Conservation (phyloP, 2,329 filamentous ascomycete species). For the Exserohilum turcica region DNA sequence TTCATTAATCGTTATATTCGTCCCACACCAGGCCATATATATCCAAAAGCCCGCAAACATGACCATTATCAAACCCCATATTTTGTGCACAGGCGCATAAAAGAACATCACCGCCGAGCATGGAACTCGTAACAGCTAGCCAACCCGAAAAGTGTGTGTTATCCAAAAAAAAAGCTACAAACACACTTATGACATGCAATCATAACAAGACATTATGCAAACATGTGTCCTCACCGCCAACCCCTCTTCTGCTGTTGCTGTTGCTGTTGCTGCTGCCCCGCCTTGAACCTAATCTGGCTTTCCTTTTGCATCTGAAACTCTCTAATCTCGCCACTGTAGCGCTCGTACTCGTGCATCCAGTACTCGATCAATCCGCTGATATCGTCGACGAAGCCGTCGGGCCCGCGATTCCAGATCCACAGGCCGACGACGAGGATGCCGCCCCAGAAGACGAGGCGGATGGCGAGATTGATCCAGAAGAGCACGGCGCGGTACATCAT, state of each 20-base stretch:
- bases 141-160: no score
- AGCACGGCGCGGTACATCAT: conserved; percentile 74
- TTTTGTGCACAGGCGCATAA: no score
- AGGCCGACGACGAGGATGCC: conserved; percentile 60
- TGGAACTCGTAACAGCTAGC: no score
- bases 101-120: no score
- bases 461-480: conserved; percentile 73
- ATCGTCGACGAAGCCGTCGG: conserved; percentile 69
- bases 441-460: conserved; percentile 69
- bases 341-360: conserved; percentile 49
- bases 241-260: conserved; percentile 17
- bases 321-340: conserved; percentile 40
- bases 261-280: conserved; percentile 24
- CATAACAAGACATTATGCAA: background rate
- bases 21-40: no score
- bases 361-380: conserved; percentile 43
- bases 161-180: no score
- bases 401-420: conserved; percentile 65
- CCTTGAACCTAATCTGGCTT: conserved; percentile 31
- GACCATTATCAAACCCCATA: no score
- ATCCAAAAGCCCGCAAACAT: no score
- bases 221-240: conserved; percentile 13
- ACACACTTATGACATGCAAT: background rate
- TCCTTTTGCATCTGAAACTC: conserved; percentile 32
- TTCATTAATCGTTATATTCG: conserved; percentile 9